phyloP scores from a whole-genome alignment of 2,329 filamentous ascomycete genomes.

The Mycosphaerella sp. region DNA sequence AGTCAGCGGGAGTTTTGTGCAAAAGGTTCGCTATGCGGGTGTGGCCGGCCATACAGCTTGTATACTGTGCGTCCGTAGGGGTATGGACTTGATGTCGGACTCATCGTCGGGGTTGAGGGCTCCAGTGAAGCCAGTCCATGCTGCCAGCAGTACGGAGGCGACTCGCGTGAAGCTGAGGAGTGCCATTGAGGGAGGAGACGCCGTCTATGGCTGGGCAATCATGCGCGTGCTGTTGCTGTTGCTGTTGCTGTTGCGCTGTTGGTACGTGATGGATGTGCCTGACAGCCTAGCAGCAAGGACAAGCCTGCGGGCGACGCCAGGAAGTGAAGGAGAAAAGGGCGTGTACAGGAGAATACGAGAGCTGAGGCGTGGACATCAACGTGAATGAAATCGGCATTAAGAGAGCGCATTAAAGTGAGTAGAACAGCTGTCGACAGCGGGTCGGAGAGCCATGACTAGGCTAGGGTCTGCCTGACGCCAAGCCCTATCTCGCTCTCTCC shows the following conservation, averaged over 20 bases:
- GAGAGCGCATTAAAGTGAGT: not conserved
- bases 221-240: not conserved
- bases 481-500: not conserved
- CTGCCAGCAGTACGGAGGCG: constrained; percentile 30
- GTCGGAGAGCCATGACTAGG: not conserved
- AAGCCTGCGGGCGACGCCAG: too few species aligned
- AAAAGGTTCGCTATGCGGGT: not conserved
- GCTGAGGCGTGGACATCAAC: too few species aligned
- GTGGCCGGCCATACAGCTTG: constrained; percentile 20
- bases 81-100: constrained; percentile 33
- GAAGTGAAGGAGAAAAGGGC: too few species aligned
- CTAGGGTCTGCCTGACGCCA: not conserved
- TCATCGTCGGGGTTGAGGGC: constrained; percentile 23
- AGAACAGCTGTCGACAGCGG: not conserved
- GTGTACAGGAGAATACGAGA: too few species aligned
- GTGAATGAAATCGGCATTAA: not conserved
- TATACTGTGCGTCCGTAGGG: constrained; percentile 33
- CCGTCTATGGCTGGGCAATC: not conserved
- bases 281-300: too few species aligned
- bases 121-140: constrained; percentile 24
- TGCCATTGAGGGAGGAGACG: constrained; percentile 18
- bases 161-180: constrained; percentile 16
- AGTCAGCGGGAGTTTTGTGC: not conserved
- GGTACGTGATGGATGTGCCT: too few species aligned
- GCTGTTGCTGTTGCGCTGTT: too few species aligned